Conservation (phyloP, 176 grass and related monocot genomes). For the Carex pumila region DNA sequence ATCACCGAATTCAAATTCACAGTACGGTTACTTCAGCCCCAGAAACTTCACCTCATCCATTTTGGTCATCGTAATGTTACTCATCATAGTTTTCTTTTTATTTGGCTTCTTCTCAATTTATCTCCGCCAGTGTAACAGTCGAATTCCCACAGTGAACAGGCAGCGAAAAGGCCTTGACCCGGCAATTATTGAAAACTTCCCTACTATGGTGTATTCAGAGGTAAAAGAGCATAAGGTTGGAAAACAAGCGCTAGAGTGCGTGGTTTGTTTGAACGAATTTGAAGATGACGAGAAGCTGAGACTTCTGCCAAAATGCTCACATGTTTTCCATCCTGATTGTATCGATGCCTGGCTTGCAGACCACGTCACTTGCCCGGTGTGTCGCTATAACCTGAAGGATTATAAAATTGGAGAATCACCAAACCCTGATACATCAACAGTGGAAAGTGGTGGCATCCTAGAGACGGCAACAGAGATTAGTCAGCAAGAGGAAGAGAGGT, state of each 20-base stretch:
- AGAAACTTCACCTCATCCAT: neutral
- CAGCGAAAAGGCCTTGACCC: constrained; percentile 40
- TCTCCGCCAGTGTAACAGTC: constrained; percentile 53
- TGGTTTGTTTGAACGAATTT: constrained; percentile 87
- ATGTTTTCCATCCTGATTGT: constrained; percentile 87
- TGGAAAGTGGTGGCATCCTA: constrained; percentile 1
- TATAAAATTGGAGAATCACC: neutral
- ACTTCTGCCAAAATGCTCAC: constrained; percentile 64
- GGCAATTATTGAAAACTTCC: constrained; percentile 51
- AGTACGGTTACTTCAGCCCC: neutral
- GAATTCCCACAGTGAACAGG: neutral
- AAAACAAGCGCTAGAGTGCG: constrained; percentile 73
- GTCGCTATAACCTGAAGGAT: constrained; percentile 55
- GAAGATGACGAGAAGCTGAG: constrained; percentile 77
- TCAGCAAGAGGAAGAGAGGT: neutral
- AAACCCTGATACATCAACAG: neutral
- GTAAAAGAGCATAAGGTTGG: constrained; percentile 61
- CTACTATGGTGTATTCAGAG: constrained; percentile 73
- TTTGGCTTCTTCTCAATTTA: constrained; percentile 82
- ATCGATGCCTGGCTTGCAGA: constrained; percentile 71
- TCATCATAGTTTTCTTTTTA: constrained; percentile 68
- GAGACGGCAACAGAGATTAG: neutral
- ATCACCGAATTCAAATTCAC: neutral
- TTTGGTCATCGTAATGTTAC: constrained; percentile 48
- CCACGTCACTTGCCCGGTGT: constrained; percentile 81